phyloP scores from a whole-genome alignment of 2,329 filamentous ascomycete species.

The Zymoseptoria brevis region DNA sequence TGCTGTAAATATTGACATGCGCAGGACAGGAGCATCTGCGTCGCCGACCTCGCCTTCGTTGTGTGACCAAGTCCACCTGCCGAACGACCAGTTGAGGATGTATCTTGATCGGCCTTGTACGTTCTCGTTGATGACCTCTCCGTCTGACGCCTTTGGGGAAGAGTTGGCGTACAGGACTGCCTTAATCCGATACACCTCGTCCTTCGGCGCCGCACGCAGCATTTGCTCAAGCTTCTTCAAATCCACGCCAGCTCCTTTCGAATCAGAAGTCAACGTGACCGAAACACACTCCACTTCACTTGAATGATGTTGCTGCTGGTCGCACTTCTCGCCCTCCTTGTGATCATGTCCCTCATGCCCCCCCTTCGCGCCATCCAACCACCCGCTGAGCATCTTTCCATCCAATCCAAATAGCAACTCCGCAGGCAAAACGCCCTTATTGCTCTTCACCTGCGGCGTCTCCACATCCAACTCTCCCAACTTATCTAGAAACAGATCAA shows the following conservation, averaged over 20 bases:
- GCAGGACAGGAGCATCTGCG: slow-evolving; percentile 38
- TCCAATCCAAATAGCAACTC: slow-evolving; percentile 83
- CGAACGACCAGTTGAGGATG: slow-evolving; percentile 97
- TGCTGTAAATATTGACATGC: slow-evolving; percentile 70
- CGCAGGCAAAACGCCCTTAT: slow-evolving; percentile 68
- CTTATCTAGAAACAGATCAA: slow-evolving; percentile 70
- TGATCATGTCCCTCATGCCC: slow-evolving; percentile 35
- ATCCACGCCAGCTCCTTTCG: slow-evolving; percentile 46
- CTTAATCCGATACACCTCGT: slow-evolving; percentile 95
- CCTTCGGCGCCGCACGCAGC: slow-evolving; percentile 69
- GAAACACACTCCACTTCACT: slow-evolving; percentile 87
- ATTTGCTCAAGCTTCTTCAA: slow-evolving; percentile 56
- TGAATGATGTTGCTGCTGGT: slow-evolving; percentile 53
- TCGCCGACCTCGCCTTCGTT: slow-evolving; percentile 31
- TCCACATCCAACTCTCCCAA: slow-evolving; percentile 75
- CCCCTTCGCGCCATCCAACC: slow-evolving; percentile 30
- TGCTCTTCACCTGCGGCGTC: slow-evolving; percentile 70
- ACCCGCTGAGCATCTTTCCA: slow-evolving; percentile 59
- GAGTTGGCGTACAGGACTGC: slow-evolving; percentile 48
- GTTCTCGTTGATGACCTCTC: slow-evolving; percentile 28
- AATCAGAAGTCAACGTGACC: slow-evolving; percentile 49
- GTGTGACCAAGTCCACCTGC: slow-evolving; percentile 82
- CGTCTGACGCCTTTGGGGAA: slow-evolving; percentile 34
- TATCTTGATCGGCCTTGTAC: slow-evolving; percentile 49
- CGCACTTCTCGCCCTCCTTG: slow-evolving; percentile 26